Base-by-base conservation (phyloP, 1,139 yeast genomes). In the Pichia sp. region DNA sequence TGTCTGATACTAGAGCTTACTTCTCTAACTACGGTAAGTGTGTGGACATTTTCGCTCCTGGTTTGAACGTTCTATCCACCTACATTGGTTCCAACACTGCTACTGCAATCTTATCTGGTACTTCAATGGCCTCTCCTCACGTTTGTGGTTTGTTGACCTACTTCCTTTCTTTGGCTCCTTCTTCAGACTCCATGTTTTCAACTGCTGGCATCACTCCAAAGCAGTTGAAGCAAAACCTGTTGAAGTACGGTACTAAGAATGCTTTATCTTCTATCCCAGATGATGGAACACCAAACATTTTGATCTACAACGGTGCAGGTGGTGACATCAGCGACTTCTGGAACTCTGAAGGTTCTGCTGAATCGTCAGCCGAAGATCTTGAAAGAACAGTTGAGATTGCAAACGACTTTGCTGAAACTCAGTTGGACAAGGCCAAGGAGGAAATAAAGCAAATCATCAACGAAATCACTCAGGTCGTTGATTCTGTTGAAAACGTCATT, bases 51-150 rank as follows among this genome's bases (percentile, higher is more conserved):
- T 87, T 86, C 67, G 95, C 90, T 38, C 95, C 95, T 32, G 95
- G 95, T 68, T 79, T 86, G 71, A 85, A 87, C 71, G 80, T 88
- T 61, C 76, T 85, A 66, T 85, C 93, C 36, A 87, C 95, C 54
- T 93, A 90, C 75, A 90, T 88, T 71, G 95, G 96, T 51, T 85
- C 95, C 44, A 83, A 84, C 62, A 72, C 80, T 56, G 90, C 95
- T 50, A 86, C 96, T 62, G 96, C 96, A 58, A 84, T 93, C 52
- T 80, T 93, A 73, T 90, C 97, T 44, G 99, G 99, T 75, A 93
- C 99, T 23, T 93, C 99, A 23, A 93, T 93, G 99, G 99, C 99
- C 38, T 89, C 98, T 48, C 99, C 99, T 54, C 98, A 93, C 70
- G 87, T 93, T 70, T 87, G 90, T 59, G 99, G 99, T 64, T 79